A percentile compares a stretch with the other conserved stretches of the same genome.
phyloP scores from a whole-genome alignment of 148 eudicot species.

The Rhododendron ovatum region DNA sequence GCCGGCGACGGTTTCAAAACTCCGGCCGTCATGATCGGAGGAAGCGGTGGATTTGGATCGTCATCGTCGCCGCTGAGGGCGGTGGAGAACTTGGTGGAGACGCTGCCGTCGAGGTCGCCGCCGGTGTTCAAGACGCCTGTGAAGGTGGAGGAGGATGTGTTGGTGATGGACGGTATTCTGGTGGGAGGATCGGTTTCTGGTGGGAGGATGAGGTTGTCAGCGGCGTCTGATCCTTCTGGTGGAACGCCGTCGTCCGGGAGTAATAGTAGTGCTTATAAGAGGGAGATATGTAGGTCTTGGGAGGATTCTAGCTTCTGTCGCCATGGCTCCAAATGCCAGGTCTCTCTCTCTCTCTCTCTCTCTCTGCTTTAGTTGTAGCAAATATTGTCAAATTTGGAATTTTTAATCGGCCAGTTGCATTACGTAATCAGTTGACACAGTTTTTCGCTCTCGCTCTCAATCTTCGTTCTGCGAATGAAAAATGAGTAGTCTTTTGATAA shows the following conservation, averaged over 20 bases:
- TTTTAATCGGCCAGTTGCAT: background rate
- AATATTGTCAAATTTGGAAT: background rate
- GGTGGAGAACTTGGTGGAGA: constrained; percentile 24
- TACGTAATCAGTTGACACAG: background rate
- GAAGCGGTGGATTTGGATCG: constrained; percentile 7
- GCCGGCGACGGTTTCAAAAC: background rate
- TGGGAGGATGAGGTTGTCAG: constrained; percentile 19
- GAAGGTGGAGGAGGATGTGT: constrained; percentile 43
- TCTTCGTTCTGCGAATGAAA: too few species aligned
- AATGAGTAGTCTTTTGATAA: background rate
- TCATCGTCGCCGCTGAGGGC: constrained; percentile 28
- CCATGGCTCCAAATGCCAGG: constrained; percentile 36
- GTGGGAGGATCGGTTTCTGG: constrained; percentile 17
- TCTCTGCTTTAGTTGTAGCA: too few species aligned
- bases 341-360: background rate
- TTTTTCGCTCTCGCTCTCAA: background rate
- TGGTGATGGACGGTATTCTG: constrained; percentile 57
- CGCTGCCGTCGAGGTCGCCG: constrained; percentile 30
- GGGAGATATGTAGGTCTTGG: constrained; percentile 39
- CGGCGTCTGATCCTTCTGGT: constrained; percentile 22
- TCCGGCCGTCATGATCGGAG: constrained; percentile 10
- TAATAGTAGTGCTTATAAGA: constrained; percentile 25
- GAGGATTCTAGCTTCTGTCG: constrained; percentile 39
- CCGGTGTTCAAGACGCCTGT: constrained; percentile 25
- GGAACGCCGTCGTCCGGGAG: constrained; percentile 29